Evolutionary conservation across 106 monocot species (phyloP).

Genomic region (Hemerocallis citrina): DNA sequence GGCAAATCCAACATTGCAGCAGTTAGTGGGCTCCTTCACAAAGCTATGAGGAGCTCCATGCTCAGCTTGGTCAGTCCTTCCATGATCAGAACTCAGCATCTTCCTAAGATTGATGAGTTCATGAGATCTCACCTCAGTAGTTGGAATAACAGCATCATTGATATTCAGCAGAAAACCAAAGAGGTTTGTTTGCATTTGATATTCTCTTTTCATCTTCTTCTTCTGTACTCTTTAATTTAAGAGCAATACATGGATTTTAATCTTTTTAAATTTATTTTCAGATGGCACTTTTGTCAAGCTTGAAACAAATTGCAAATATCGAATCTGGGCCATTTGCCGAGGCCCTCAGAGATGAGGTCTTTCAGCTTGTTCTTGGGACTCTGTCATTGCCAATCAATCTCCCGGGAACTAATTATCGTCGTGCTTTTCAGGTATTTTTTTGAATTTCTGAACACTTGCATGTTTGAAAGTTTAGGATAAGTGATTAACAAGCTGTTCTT

Average conservation of each 20-base stretch:
- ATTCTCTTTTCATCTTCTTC: no score
- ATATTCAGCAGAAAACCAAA: slow-evolving; percentile 83
- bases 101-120: slow-evolving; percentile 79
- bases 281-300: slow-evolving; percentile 31
- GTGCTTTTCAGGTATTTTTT: slow-evolving; percentile 26
- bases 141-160: slow-evolving; percentile 43
- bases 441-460: background rate
- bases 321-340: slow-evolving; percentile 22
- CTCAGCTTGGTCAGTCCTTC: slow-evolving; percentile 56
- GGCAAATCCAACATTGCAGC: slow-evolving; percentile 83
- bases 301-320: slow-evolving; percentile 38
- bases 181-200: slow-evolving; percentile 43
- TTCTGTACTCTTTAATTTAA: no score
- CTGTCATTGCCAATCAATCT: slow-evolving; percentile 48
- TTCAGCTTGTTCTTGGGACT: slow-evolving; percentile 35
- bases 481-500: background rate
- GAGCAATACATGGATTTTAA: no score
- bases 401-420: slow-evolving; percentile 38
- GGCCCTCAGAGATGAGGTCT: slow-evolving; percentile 24
- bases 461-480: background rate
- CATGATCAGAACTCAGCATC: slow-evolving; percentile 56
- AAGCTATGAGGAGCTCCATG: slow-evolving; percentile 64
- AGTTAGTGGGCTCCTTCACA: slow-evolving; percentile 77
- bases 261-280: slow-evolving; percentile 12
- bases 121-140: slow-evolving; percentile 54